Evolutionary conservation across 2,329 filamentous ascomycete genomes (phyloP).

Genomic region (Colletotrichum cordylinicola): DNA sequence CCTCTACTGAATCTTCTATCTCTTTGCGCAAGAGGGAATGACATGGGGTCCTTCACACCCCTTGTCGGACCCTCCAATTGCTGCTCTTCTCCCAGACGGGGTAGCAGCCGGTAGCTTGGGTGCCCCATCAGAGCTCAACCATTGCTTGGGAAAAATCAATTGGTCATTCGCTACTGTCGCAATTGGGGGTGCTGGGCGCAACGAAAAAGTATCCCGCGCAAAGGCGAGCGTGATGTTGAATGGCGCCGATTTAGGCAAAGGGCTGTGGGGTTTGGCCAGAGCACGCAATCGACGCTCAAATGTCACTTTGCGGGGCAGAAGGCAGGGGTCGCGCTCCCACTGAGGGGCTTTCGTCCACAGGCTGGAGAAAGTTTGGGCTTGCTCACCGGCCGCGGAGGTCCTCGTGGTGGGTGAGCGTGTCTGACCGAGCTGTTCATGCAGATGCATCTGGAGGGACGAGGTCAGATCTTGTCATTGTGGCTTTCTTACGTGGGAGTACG

Average conservation of each 20-base stretch:
- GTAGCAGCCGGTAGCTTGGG: background rate
- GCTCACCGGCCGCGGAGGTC: background rate
- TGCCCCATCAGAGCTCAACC: background rate
- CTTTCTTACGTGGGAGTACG: background rate
- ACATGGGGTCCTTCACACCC: background rate
- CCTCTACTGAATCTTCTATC: background rate
- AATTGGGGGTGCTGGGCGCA: background rate
- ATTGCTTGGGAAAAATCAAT: background rate
- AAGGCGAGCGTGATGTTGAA: background rate
- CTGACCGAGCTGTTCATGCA: background rate
- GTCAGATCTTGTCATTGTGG: background rate
- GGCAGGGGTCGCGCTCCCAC: background rate
- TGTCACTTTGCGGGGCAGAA: conserved; percentile 22
- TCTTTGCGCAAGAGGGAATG: background rate
- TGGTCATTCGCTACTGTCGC: background rate
- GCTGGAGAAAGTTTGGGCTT: background rate
- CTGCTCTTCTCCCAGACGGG: background rate
- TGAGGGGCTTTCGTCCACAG: background rate
- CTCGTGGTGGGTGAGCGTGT: background rate
- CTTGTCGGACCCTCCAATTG: background rate
- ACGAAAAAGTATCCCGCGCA: background rate
- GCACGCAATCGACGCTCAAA: conserved; percentile 37
- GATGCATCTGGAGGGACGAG: background rate
- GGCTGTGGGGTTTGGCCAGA: conserved; percentile 32
- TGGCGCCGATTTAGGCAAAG: conserved; percentile 27